Base-by-base conservation (phyloP, 306 rosid species). In the Canavalia gladiata region DNA sequence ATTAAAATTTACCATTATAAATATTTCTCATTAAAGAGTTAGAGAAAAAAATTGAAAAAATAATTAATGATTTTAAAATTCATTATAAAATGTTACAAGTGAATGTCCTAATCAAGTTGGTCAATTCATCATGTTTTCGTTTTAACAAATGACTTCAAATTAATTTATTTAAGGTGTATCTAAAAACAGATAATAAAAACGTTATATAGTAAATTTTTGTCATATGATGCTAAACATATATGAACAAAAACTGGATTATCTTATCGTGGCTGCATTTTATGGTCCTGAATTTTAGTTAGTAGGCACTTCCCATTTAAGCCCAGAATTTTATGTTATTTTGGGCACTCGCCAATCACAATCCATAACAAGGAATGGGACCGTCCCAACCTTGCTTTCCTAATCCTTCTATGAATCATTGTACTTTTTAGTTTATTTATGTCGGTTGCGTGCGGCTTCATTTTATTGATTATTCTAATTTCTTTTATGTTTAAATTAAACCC, bases 311-410 rank as follows among this genome's bases (percentile, higher is more conserved):
- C 2, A 28, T 25, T 42, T 37, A n/a, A 68, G 62, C 83, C 79
- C 81, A 50, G 72, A 86, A 84, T 76, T 80, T 69, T 59, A 68
- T 81, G 84, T 82, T 74, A 82, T 67, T 35, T 78, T 54, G 37
- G 1, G 7, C 41, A 18, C 52, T 30, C 35, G 1, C 30, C 8
- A 28, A 11, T 4, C 18, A 18, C 33, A 31, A 28, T 1, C 8
- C 10, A 47, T 30, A 25, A 7, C 11, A 11, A 33, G 57, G 87
- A 76, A 84, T 13, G 64, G 90, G 87, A 85, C 90, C 88, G 66
- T 37, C n/a, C 7, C 57, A 37, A 47, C 13, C 13, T 54, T 52
- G 55, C 7, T 49, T 39, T 72, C 63, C 34, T 63, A 73, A 58
- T 70, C 56, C 41, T 6, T 70, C 34, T 7, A 35, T 41, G n/a